Base-by-base conservation (phyloP, 192 early-diverging fungal species). In the Pilaira anomala region DNA sequence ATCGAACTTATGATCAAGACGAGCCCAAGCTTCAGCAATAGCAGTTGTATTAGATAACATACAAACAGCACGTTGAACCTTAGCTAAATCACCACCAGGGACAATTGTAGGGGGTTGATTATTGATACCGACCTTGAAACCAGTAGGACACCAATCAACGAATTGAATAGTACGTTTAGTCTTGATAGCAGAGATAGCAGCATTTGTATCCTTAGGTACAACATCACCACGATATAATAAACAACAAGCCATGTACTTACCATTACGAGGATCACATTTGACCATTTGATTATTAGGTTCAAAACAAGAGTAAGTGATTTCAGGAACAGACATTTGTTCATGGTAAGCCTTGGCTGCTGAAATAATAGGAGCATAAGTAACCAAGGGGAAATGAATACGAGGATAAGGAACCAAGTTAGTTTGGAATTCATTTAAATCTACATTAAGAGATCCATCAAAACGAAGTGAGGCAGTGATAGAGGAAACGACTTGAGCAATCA, bases 211-310 rank as follows among this genome's bases (percentile, higher is more conserved):
- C 86, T 97, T 99, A 82, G 94, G 92, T 49, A 96, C 93, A 44
- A 99, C 95, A 78, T 98, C 95, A 79, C 97, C 95, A 80, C 94
- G 97, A 86, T 97, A 99, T 71, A 98, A 81, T 62, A 98, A 85
- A 83, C 97, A 99, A 82, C 93, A 97, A 49, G 96, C 91, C 95
- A 98, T 98, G 88, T 96, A 98, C 87, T 96, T 97, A 74, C 96
- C 95, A 75, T 92, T 85, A 67, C 91, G 92, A 49, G 94, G 93
- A 78, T 96, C 93, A 76, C 95, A 97, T 88, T 97, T 97, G 77
- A 97, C 96, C 94, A 98, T 97, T 84, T 98, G 95, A 87, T 97
- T 97, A 74, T 83, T 85, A 68, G 95, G 93, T 80, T 98, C 95
- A 78, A 98, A 98, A 83, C 96, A 97, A 36, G 94, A 82, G 71